phyloP scores from a whole-genome alignment of 2,329 filamentous ascomycete species.

The Aspergillus sp. region DNA sequence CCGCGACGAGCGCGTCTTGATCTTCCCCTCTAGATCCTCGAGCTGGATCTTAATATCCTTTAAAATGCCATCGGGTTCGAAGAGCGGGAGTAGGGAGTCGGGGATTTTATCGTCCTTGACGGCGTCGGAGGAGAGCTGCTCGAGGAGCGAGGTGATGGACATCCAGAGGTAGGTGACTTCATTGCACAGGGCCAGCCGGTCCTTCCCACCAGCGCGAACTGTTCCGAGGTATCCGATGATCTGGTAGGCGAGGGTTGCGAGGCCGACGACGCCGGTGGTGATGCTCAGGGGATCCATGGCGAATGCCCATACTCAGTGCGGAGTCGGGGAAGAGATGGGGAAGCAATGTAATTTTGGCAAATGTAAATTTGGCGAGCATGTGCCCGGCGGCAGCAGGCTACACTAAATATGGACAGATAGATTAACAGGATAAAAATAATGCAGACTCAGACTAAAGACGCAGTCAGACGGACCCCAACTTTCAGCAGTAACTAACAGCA shows the following conservation, averaged over 20 bases:
- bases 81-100: constrained; percentile 7
- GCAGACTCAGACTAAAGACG: not conserved
- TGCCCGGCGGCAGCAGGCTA: not conserved
- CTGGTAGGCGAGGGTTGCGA: constrained; percentile 15
- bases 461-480: too few relatives aligned
- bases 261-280: constrained; percentile 14
- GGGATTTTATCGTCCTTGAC: constrained; percentile 3
- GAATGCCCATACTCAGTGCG: not conserved
- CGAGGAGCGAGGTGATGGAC: constrained; percentile 8
- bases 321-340: not conserved
- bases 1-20: not conserved
- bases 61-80: constrained; percentile 14
- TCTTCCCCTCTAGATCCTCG: not conserved
- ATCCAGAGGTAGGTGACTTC: constrained; percentile 16
- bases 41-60: constrained; percentile 10
- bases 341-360: not conserved
- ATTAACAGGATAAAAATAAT: not conserved
- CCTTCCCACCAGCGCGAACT: constrained; percentile 11
- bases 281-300: constrained; percentile 18
- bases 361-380: not conserved
- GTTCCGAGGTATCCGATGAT: constrained; percentile 14
- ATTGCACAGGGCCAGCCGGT: constrained; percentile 11
- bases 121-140: constrained; percentile 6
- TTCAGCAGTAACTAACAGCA: too few relatives aligned
- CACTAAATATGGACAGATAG: not conserved